phyloP scores from a whole-genome alignment of 352 stramenopile species.

The Globisporangium iwayamae region DNA sequence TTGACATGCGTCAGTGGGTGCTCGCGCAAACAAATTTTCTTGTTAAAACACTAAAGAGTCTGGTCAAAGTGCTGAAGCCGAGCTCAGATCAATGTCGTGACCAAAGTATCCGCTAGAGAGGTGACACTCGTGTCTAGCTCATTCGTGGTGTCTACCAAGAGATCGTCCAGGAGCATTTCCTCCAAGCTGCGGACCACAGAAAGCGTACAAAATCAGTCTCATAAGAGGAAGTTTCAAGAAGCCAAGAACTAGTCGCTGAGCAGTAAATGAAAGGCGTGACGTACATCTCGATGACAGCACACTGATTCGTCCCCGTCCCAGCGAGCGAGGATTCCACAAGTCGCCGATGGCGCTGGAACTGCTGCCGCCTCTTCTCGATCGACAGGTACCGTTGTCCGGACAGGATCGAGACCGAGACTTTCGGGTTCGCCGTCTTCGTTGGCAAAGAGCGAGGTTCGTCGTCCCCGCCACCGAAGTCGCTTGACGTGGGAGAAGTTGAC shows the following conservation, averaged over 20 bases:
- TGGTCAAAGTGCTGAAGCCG: not conserved
- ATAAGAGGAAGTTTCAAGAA: not conserved
- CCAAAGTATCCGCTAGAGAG: constrained; percentile 26
- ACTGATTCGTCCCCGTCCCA: constrained; percentile 55
- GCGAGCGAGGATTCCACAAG: constrained; percentile 55
- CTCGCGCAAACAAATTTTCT: no score
- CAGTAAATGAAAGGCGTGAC: constrained; percentile 6
- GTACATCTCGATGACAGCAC: constrained; percentile 59
- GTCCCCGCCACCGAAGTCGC: not conserved
- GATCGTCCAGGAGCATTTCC: constrained; percentile 33
- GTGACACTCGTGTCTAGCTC: constrained; percentile 30
- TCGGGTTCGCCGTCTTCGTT: constrained; percentile 17
- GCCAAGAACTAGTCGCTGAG: not conserved
- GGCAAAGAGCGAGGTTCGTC: not conserved
- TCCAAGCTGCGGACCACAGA: constrained; percentile 17
- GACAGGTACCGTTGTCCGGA: constrained; percentile 11
- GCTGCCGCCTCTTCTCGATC: constrained; percentile 47
- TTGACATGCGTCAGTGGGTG: not conserved
- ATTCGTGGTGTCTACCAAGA: constrained; percentile 22
- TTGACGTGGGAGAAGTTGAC: not conserved
- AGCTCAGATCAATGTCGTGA: constrained; percentile 22
- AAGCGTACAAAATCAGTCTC: not conserved
- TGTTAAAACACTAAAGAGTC: not conserved
- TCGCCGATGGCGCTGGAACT: constrained; percentile 49
- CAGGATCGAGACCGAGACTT: constrained; percentile 18